phyloP scores from a whole-genome alignment of 345 rosid species.

The Aethionema arabicum region DNA sequence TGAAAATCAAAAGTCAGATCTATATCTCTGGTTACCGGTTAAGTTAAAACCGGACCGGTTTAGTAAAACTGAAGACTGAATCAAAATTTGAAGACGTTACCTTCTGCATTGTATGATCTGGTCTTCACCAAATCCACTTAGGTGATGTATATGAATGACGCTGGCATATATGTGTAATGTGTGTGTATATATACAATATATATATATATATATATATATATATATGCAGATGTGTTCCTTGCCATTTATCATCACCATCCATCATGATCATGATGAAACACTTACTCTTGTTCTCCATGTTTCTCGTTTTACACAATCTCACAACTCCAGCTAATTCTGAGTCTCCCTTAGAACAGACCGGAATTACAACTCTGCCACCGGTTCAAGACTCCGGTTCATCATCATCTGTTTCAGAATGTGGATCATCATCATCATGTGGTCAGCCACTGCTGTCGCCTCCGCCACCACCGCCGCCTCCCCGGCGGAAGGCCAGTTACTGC shows the following conservation, averaged over 20 bases:
- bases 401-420: constrained; percentile 41
- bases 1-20: too few relatives aligned
- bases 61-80: constrained; percentile 15
- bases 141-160: constrained; percentile 28
- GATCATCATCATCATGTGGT: constrained; percentile 56
- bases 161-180: not conserved
- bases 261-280: not conserved
- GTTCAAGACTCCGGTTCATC: constrained; percentile 21
- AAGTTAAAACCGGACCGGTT: too few relatives aligned
- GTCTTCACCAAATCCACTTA: constrained; percentile 29
- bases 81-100: not conserved
- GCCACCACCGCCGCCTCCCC: constrained; percentile 39
- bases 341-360: constrained; percentile 27
- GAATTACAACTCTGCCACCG: constrained; percentile 29
- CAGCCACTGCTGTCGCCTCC: constrained; percentile 43
- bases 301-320: constrained; percentile 14
- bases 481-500: constrained; percentile 32
- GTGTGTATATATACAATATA: constrained; percentile 16
- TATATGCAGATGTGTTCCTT: not conserved
- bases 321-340: constrained; percentile 22
- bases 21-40: too few relatives aligned
- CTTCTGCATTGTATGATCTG: constrained; percentile 20
- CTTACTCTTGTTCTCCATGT: constrained; percentile 3
- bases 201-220: constrained; percentile 15
- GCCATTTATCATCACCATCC: not conserved